Base-by-base conservation (phyloP, 2,329 filamentous ascomycete species). In the Raffaelea arxii region DNA sequence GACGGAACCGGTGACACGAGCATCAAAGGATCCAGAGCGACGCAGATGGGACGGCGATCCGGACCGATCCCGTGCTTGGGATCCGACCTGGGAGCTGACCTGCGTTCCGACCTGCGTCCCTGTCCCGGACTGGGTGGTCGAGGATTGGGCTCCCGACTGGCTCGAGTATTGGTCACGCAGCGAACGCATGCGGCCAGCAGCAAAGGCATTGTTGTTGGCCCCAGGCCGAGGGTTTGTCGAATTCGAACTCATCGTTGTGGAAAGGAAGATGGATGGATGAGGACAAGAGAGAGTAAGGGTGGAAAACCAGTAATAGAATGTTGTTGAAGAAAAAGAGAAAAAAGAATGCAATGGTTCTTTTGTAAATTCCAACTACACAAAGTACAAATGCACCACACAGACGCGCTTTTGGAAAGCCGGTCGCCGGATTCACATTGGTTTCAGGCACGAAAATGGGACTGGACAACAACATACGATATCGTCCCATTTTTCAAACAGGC, bases 391-490 rank as follows among this genome's bases (percentile, higher is more conserved):
- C 6, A 6, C 32, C 32, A 12, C 27, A 9, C 27, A 16, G 27
- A 18, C 14, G 32, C 14, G 32, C 19, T 24, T 6, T 35, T n/a
- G n/a, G n/a, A n/a, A n/a, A n/a, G n/a, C n/a, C n/a, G n/a, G n/a
- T n/a, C n/a, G n/a, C n/a, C 16, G 10, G 49, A 48, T 50, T 50
- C 49, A 47, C 40, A 46, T 44, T 35, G 43, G 47, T 49, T 49
- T 49, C 47, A 49, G 47, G 25, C 25, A 27, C 41, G 3, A 19
- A 7, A 41, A 41, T 27, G 11, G 27, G 39, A n/a, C 44, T 41
- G 39, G 24, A 41, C 18, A 4, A n/a, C 25, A 50, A 50, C 49
- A 37, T 50, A 50, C 49, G 49, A 50, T 37, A 18, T 50, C 49
- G 43, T 43, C 35, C 49, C 49, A 50, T 50, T 46, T 38, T 41